Percentiles rank a stretch among this genome's conserved stretches.
Evolutionary conservation across 73 alveolate genomes (phyloP).

Genomic region (Tetrahymena elliotti): DNA sequence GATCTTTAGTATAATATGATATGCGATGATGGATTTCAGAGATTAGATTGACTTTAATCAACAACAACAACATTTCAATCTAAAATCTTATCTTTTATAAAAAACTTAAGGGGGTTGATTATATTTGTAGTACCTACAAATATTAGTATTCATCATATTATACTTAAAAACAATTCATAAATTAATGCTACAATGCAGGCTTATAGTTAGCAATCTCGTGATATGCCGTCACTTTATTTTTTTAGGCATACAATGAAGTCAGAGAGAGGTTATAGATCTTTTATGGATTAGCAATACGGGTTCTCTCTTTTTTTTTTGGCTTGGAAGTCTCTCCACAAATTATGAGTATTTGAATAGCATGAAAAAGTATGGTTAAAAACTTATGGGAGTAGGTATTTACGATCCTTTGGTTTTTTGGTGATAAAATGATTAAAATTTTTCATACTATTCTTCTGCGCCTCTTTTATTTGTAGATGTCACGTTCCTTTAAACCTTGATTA

Average conservation of each 20-base stretch:
- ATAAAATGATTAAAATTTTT: not conserved
- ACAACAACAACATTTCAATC: not conserved
- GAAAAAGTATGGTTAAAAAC: not conserved
- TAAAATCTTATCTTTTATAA: not conserved
- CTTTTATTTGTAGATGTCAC: not conserved
- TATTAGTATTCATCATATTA: not conserved
- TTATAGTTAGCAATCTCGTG: not conserved
- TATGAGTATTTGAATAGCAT: not conserved
- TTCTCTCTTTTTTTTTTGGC: not conserved
- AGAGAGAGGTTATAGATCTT: not conserved
- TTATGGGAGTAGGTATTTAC: not conserved
- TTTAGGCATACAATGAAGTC: not conserved
- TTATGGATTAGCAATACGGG: not conserved
- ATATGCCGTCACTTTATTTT: not conserved
- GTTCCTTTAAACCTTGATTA: not conserved
- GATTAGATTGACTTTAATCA: not conserved
- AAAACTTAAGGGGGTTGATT: not conserved
- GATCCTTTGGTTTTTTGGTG: not conserved
- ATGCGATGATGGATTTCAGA: not conserved
- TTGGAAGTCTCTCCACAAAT: not conserved
- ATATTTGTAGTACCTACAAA: not conserved
- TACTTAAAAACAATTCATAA: not conserved
- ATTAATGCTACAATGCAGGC: not conserved
- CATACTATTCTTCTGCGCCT: not conserved
- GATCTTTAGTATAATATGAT: not conserved